These are phyloP conservation scores for Schoenoplectus triqueter DNA, from an alignment of 202 grass and related monocot genomes.

Conservation along the genomic window DNA sequence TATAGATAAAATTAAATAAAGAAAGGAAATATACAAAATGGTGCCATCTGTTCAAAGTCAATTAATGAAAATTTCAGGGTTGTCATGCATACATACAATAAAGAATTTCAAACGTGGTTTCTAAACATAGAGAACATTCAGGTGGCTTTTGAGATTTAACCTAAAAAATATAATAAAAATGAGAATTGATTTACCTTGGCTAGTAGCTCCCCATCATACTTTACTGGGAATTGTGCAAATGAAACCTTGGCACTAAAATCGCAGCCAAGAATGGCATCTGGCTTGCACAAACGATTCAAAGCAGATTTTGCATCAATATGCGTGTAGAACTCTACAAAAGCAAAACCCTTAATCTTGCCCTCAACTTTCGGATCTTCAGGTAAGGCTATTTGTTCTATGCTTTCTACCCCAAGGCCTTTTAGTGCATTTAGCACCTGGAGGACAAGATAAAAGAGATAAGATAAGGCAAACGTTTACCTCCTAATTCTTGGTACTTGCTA, in stretches of 20 bases:
- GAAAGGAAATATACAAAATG: not conserved
- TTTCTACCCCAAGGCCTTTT: conserved; percentile 62
- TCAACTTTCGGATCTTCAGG: conserved; percentile 51
- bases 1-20: not conserved
- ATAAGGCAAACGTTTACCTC: not conserved
- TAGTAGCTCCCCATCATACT: conserved; percentile 49
- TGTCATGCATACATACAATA: not conserved
- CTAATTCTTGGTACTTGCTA: not conserved
- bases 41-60: not conserved
- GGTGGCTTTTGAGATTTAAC: not conserved
- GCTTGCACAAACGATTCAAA: conserved; percentile 57
- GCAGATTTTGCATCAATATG: conserved; percentile 61
- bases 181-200: conserved; percentile 48
- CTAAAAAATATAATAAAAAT: not conserved
- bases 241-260: conserved; percentile 61
- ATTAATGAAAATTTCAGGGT: not conserved
- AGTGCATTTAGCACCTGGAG: conserved; percentile 56
- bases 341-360: conserved; percentile 62
- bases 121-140: not conserved
- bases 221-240: conserved; percentile 50
- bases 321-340: conserved; percentile 58
- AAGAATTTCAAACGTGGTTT: not conserved
- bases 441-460: conserved; percentile 24
- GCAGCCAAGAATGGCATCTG: conserved; percentile 56
- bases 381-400: conserved; percentile 50